phyloP scores from a whole-genome alignment of 805 yeast genomes.

The Hanseniaspora singularis region DNA sequence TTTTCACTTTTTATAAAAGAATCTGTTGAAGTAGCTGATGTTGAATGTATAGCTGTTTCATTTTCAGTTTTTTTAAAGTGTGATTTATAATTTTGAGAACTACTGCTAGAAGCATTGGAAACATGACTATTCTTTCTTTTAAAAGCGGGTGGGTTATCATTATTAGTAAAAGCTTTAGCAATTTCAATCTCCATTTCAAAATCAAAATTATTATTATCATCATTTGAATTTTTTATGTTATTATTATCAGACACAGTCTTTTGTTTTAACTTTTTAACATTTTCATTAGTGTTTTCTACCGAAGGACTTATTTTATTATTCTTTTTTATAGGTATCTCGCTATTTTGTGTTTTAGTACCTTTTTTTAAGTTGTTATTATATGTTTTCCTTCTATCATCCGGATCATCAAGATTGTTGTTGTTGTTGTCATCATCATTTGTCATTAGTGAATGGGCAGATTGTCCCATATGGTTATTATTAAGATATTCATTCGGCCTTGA shows the following conservation, averaged over 20 bases:
- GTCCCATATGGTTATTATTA: conserved; percentile 23
- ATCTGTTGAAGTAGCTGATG: too few species aligned
- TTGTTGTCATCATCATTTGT: conserved; percentile 17
- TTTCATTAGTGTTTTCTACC: conserved; percentile 16
- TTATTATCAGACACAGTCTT: too few species aligned
- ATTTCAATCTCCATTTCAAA: conserved; percentile 29
- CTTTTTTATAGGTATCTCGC: conserved; percentile 10
- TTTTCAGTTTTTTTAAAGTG: too few species aligned
- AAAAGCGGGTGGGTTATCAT: neutral
- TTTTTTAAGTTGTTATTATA: neutral
- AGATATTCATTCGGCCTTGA: conserved; percentile 32
- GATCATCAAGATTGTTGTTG: conserved; percentile 23
- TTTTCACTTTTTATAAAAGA: too few species aligned
- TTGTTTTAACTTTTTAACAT: conserved; percentile 8
- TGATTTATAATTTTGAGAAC: too few species aligned
- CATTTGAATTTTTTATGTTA: conserved; percentile 17
- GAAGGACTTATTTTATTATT: conserved; percentile 11
- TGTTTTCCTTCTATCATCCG: conserved; percentile 37
- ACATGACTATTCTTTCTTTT: conserved; percentile 18
- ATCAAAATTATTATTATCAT: conserved; percentile 19
- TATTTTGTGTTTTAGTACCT: conserved; percentile 17
- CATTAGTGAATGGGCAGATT: conserved; percentile 24
- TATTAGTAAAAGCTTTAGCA: conserved; percentile 26
- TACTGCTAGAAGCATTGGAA: conserved; percentile 15
- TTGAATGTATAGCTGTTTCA: too few species aligned